Conservation (phyloP, 1,139 yeast genomes). For the Yamadazyma songkhlaensis region DNA sequence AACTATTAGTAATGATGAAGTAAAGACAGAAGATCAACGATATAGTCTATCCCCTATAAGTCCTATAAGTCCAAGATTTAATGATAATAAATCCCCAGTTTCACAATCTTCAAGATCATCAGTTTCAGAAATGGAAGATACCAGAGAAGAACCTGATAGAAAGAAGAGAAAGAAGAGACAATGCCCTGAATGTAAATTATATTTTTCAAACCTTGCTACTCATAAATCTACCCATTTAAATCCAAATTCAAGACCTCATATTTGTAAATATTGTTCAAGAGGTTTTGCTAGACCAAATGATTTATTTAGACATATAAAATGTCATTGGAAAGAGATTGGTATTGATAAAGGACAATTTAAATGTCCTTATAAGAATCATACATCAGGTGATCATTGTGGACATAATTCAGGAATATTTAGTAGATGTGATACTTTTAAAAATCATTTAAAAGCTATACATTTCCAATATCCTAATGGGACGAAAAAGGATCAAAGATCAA, state of each 20-base stretch:
- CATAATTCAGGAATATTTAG: conserved; percentile 83
- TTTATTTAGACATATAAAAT: conserved; percentile 74
- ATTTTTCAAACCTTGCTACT: conserved; percentile 78
- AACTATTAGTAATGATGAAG: neutral
- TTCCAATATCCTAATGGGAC: conserved; percentile 89
- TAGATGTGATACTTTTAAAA: conserved; percentile 88
- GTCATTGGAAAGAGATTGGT: conserved; percentile 74
- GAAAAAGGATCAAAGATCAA: conserved; percentile 68
- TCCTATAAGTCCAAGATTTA: conserved; percentile 3
- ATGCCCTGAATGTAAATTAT: conserved; percentile 77
- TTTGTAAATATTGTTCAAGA: conserved; percentile 72
- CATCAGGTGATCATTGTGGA: conserved; percentile 47
- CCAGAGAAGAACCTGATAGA: neutral
- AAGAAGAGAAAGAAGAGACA: conserved; percentile 64
- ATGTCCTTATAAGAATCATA: conserved; percentile 40
- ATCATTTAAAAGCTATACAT: conserved; percentile 86
- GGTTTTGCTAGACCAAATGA: conserved; percentile 91
- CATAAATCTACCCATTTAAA: conserved; percentile 81
- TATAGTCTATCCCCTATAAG: conserved; percentile 1
- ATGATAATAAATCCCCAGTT: neutral
- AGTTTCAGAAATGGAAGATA: neutral
- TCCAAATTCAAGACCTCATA: conserved; percentile 72
- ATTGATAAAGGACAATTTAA: conserved; percentile 46
- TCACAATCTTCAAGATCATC: neutral
- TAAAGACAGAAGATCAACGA: no score